Evolutionary conservation across 805 yeast genomes (phyloP), one percentile per base, ranked within the genome.

Genomic region (Candida sakaeoensis): DNA sequence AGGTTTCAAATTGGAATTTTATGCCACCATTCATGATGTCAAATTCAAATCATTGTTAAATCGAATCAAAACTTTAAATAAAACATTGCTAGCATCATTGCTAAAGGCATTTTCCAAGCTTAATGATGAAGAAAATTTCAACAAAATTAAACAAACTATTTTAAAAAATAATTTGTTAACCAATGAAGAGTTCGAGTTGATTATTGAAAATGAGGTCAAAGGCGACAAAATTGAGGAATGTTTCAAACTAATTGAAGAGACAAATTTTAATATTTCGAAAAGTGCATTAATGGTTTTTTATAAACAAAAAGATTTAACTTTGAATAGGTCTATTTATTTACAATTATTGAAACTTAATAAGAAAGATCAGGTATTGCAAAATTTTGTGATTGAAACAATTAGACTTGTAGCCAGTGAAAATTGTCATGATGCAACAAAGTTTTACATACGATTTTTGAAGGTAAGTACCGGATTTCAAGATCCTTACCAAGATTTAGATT

Each of bases 51-150:
- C 17, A 10, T 47, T 61, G 17, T 43, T 60, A 5, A 47, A 50
- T 22, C 36, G 42, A 23, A 44, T 64, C 13, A 42, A 36, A n/a
- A 53, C 68, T 6, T 44, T 66, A n/a, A 46, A 50, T 21, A 45
- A 70, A 17, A 56, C 55, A 49, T 55, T 68, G 2, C 45, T 67
- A 5, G 55, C 68, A 4, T 57, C 56, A 44, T 48, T 68, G 22
- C 59, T 67, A 34, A 45, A 50, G 14, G 49, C 59, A 5, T 65
- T 65, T 34, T 40, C 62, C 26, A 19, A 28, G 10, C 60, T 54
- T 37, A 52, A 55, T 31, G 54, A 57, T 32, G 61, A 55, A 24
- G 45, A 39, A 2, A 63, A 58, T 4, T 57, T 68, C 0, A 61
- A 61, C 29, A 53, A 48, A 37, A 46, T 65, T 19, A 48, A 61